Evolutionary conservation across 2,329 filamentous ascomycete species (phyloP).

Genomic region (Fusarium haematococcum): DNA sequence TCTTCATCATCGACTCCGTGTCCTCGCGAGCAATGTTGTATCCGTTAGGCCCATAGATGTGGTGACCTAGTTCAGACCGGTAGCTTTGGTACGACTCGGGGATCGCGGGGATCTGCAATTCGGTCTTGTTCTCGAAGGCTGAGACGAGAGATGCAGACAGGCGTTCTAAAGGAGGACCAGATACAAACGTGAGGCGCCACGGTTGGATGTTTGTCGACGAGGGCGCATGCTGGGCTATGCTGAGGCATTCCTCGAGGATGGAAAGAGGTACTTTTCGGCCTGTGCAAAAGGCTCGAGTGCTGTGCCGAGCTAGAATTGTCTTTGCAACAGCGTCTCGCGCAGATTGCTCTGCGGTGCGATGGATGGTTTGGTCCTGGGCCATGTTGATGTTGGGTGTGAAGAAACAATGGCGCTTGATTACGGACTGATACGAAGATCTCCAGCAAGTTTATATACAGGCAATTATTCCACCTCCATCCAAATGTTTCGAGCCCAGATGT

Average conservation of each 20-base stretch:
- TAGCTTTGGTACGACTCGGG: constrained; percentile 21
- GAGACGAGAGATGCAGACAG: neutral
- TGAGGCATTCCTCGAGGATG: constrained; percentile 10
- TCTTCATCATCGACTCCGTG: constrained; percentile 8
- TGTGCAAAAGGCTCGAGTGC: constrained; percentile 18
- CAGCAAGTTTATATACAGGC: neutral
- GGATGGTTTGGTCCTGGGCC: constrained; percentile 3
- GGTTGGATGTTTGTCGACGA: constrained; percentile 26
- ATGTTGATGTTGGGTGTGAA: neutral
- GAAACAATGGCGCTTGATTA: neutral
- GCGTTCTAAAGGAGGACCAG: constrained; percentile 3
- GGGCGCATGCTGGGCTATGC: constrained; percentile 17
- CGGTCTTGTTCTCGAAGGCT: neutral
- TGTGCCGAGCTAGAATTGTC: constrained; percentile 5
- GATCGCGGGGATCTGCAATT: neutral
- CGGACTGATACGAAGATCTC: neutral
- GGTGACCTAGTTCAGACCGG: constrained; percentile 26
- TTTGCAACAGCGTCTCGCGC: neutral
- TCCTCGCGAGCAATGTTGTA: constrained; percentile 26
- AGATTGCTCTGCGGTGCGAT: neutral
- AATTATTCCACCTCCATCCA: neutral
- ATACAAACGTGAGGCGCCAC: constrained; percentile 12
- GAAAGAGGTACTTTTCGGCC: neutral
- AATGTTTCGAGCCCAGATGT: neutral
- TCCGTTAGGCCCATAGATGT: constrained; percentile 27